These are phyloP conservation scores for Reutealis trisperma DNA, from an alignment of 345 rosid species.

Conservation along the genomic window DNA sequence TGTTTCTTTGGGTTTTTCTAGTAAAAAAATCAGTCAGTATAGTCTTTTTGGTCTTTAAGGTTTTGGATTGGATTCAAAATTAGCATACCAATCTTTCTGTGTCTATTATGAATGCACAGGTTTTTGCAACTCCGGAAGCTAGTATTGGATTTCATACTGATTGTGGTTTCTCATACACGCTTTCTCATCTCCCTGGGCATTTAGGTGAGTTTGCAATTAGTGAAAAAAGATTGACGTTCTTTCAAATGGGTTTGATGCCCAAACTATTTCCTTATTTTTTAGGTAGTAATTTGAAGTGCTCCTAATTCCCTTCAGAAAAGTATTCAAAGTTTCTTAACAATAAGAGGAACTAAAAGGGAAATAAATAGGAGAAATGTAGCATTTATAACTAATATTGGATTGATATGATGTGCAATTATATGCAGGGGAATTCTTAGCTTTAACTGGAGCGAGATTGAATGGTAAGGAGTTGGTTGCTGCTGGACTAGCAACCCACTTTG, in stretches of 20 bases:
- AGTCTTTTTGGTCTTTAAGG: background rate
- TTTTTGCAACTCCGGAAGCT: conserved; percentile 93
- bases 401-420: conserved; percentile 4
- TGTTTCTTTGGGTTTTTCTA: conserved; percentile 9
- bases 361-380: background rate
- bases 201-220: conserved; percentile 54
- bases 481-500: conserved; percentile 91
- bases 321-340: background rate
- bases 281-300: background rate
- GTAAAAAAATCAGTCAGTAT: background rate
- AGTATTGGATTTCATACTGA: conserved; percentile 93
- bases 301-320: background rate
- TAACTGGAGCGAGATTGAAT: conserved; percentile 82
- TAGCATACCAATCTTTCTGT: background rate
- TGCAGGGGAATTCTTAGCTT: conserved; percentile 87
- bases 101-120: conserved; percentile 40
- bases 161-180: conserved; percentile 84
- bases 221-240: conserved; percentile 9
- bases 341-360: background rate
- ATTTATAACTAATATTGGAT: background rate
- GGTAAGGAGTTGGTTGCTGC: conserved; percentile 77
- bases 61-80: background rate
- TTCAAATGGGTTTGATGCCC: background rate
- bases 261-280: background rate
- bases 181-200: conserved; percentile 79